Base-by-base conservation (phyloP, 2,329 filamentous ascomycete species). In the Penicillium olsonii region DNA sequence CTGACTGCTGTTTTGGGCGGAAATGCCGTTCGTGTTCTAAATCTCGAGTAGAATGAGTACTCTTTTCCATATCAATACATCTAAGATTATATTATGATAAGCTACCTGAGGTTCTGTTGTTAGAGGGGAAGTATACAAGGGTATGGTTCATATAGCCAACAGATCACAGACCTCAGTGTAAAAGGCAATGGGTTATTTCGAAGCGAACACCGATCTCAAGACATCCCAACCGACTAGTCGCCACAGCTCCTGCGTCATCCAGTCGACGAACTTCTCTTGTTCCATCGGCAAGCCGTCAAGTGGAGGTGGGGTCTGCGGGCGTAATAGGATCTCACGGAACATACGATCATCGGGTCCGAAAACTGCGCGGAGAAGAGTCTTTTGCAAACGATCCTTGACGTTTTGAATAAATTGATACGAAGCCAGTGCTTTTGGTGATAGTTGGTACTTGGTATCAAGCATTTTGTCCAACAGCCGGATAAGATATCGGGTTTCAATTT, bases 181-280 rank as follows among this genome's bases (percentile, higher is more conserved):
- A 26, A 3, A 22, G 11, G 19, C 9, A 12, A 8, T 11, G 7
- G 15, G 8, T 33, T 15, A 48, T n/a, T 24, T 38, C 33, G 26
- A 31, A 37, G 7, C n/a, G 20, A 38, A 34, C 3, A 37, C 26
- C 5, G 37, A 51, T 43, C 27, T 51, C 38, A 72, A 34, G 43
- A 70, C 50, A 42, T 84, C 79, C 81, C 82, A 84, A 0, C 82
- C 82, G 6, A 84, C 59, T 45, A 84, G 60, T 44, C 72, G 66
- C 82, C 82, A 85, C 2, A 84, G 64, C 55, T 83, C 77, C 47
- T 74, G 72, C 45, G 75, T 73, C 56, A 82, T 84, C 78, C 80
- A 83, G 14, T 80, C 75, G 3, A 72, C 59, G 4, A 76, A 69
- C 8, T 75, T 64, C 14, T 67, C 60, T 22, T 76, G 68, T 1